These are phyloP conservation scores for Diplocarpon mali DNA, from an alignment of 2,329 filamentous ascomycete genomes.

Conservation along the genomic window DNA sequence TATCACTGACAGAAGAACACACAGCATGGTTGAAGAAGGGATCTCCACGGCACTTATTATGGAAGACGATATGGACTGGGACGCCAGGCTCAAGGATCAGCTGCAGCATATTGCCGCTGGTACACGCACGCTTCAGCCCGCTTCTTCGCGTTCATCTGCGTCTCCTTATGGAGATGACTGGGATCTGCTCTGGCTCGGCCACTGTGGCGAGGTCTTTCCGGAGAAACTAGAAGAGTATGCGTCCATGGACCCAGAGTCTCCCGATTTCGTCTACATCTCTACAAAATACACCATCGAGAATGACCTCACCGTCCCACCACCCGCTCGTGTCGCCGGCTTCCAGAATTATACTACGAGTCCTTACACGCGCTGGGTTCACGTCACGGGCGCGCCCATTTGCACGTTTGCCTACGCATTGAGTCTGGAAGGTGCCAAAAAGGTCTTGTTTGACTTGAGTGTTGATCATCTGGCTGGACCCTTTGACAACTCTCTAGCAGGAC, in stretches of 20 bases:
- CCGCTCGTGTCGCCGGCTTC: slow-evolving; percentile 4
- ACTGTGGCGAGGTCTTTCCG: slow-evolving; percentile 26
- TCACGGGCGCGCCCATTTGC: slow-evolving; percentile 25
- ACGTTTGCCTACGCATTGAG: slow-evolving; percentile 29
- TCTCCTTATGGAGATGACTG: slow-evolving; percentile 27
- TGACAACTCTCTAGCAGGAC: slow-evolving; percentile 27
- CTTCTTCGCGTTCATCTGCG: background rate
- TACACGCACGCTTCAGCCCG: slow-evolving; percentile 1
- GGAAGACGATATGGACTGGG: slow-evolving; percentile 37
- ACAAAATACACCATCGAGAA: slow-evolving; percentile 18
- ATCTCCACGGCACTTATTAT: slow-evolving; percentile 31
- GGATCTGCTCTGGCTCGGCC: slow-evolving; percentile 30
- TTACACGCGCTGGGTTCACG: slow-evolving; percentile 23
- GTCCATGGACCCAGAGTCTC: slow-evolving; percentile 1
- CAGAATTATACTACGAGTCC: slow-evolving; percentile 8
- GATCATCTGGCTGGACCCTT: slow-evolving; percentile 25
- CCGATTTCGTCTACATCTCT: slow-evolving; percentile 1
- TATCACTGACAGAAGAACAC: background rate
- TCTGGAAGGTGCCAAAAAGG: slow-evolving; percentile 33
- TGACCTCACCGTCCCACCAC: slow-evolving; percentile 22
- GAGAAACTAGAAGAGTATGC: slow-evolving; percentile 2
- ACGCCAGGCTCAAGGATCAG: slow-evolving; percentile 29
- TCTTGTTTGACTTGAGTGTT: slow-evolving; percentile 41
- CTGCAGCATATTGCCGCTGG: slow-evolving; percentile 24
- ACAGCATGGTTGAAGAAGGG: slow-evolving; percentile 26